Percentiles rank a stretch among this genome's conserved stretches.
phyloP scores from a whole-genome alignment of 2,329 filamentous ascomycete species.

The Xylariaceae sp. region DNA sequence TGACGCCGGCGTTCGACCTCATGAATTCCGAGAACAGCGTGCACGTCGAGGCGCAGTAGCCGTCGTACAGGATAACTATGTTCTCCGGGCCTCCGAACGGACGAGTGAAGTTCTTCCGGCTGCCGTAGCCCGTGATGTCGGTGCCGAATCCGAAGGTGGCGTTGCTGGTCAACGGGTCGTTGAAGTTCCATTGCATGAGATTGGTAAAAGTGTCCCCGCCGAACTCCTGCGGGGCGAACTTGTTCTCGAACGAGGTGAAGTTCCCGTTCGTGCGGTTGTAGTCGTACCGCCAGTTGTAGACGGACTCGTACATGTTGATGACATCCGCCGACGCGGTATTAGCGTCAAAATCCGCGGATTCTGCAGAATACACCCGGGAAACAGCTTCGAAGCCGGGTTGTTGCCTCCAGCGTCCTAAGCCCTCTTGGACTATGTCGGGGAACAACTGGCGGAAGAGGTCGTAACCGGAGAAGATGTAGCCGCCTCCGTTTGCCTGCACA shows the following conservation, averaged over 20 bases:
- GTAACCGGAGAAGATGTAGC: slow-evolving; percentile 56
- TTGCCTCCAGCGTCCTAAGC: slow-evolving; percentile 44
- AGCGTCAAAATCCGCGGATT: slow-evolving; percentile 33
- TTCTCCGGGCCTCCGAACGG: slow-evolving; percentile 59
- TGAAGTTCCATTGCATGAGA: slow-evolving; percentile 55
- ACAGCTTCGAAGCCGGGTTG: slow-evolving; percentile 44
- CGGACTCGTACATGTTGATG: slow-evolving; percentile 50
- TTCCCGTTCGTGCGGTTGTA: slow-evolving; percentile 52
- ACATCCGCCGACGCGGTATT: slow-evolving; percentile 32
- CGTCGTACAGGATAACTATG: slow-evolving; percentile 62
- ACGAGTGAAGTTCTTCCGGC: slow-evolving; percentile 48
- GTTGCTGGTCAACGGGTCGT: slow-evolving; percentile 46
- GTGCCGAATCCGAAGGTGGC: slow-evolving; percentile 46
- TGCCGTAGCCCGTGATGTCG: slow-evolving; percentile 54
- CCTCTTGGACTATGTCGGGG: slow-evolving; percentile 48
- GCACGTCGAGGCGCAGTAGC: slow-evolving; percentile 62
- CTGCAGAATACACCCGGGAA: slow-evolving; percentile 33
- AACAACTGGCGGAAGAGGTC: slow-evolving; percentile 60
- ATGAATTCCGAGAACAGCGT: slow-evolving; percentile 59
- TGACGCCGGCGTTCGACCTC: slow-evolving; percentile 54
- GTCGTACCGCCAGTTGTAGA: slow-evolving; percentile 55
- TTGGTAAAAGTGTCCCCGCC: slow-evolving; percentile 58
- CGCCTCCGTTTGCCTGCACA: slow-evolving; percentile 57
- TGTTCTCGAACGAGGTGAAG: slow-evolving; percentile 52
- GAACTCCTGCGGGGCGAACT: slow-evolving; percentile 45